Conservation (phyloP, 495 filamentous ascomycete genomes). For the Tuber borchii region DNA sequence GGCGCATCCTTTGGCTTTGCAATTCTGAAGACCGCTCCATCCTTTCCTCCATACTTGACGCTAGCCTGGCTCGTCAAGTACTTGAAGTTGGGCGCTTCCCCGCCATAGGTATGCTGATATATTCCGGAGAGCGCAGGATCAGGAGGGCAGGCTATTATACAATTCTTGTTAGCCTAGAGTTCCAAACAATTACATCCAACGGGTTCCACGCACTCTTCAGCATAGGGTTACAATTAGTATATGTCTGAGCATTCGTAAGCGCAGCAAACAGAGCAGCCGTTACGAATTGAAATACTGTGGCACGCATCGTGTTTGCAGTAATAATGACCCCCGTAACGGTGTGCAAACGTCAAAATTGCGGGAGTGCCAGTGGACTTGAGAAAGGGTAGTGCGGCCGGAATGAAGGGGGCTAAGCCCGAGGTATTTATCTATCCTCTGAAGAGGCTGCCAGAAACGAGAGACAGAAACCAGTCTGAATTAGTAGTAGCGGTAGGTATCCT, state of each 20-base stretch:
- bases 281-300: neutral
- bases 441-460: slow-evolving; percentile 11
- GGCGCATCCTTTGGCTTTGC: slow-evolving; percentile 75
- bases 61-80: slow-evolving; percentile 64
- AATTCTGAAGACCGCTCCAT: slow-evolving; percentile 81
- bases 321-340: neutral
- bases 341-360: neutral
- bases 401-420: slow-evolving; percentile 4
- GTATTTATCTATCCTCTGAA: slow-evolving; percentile 8
- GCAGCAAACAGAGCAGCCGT: slow-evolving; percentile 5
- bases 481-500: neutral
- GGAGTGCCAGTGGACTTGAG: neutral
- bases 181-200: neutral
- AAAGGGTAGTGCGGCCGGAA: slow-evolving; percentile 15
- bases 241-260: slow-evolving; percentile 63
- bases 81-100: slow-evolving; percentile 50
- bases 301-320: neutral
- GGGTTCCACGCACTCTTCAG: slow-evolving; percentile 53
- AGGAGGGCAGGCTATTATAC: slow-evolving; percentile 54
- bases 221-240: slow-evolving; percentile 66
- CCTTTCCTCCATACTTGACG: slow-evolving; percentile 59
- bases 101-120: slow-evolving; percentile 51
- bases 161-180: slow-evolving; percentile 11
- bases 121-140: slow-evolving; percentile 76
- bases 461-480: neutral